phyloP scores from a whole-genome alignment of 139 green algal species.

The Auxenochlorella pyrenoidosa region DNA sequence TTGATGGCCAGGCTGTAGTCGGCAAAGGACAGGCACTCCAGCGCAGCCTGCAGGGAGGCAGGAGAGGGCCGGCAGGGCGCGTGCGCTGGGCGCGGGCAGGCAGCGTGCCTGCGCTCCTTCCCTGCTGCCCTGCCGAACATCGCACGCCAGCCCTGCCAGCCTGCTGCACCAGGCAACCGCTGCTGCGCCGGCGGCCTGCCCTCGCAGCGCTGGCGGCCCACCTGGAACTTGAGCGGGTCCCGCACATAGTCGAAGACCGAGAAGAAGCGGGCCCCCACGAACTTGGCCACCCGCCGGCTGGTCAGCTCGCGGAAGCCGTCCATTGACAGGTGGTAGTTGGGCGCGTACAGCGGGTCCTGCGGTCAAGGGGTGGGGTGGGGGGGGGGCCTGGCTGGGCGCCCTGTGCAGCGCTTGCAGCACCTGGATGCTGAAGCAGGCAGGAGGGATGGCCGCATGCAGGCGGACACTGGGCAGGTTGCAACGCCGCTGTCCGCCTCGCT shows the following conservation, averaged over 20 bases:
- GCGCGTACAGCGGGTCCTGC: constrained; percentile 81
- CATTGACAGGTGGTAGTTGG: constrained; percentile 78
- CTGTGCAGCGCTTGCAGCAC: background rate
- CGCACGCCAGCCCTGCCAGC: no score
- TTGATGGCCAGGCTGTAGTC: constrained; percentile 94
- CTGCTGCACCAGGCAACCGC: no score
- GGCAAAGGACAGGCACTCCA: constrained; percentile 76
- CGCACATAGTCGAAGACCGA: constrained; percentile 53
- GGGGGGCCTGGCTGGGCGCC: no score
- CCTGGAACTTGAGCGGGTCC: constrained; percentile 67
- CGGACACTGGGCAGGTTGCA: background rate
- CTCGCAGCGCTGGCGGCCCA: no score
- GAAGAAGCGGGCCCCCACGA: constrained; percentile 73
- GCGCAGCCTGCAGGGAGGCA: constrained; percentile 48
- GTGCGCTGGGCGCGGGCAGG: background rate
- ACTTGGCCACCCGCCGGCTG: constrained; percentile 72
- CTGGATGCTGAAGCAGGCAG: no score
- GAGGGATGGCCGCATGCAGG: no score
- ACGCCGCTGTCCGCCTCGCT: no score
- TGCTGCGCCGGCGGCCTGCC: no score
- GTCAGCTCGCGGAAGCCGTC: constrained; percentile 84
- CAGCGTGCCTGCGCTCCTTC: no score
- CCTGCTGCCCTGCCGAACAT: no score
- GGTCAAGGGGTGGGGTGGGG: background rate
- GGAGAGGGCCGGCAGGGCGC: background rate